Evolutionary conservation across 2,329 filamentous ascomycete species (phyloP).

Genomic region (Phialophora verrucosa): DNA sequence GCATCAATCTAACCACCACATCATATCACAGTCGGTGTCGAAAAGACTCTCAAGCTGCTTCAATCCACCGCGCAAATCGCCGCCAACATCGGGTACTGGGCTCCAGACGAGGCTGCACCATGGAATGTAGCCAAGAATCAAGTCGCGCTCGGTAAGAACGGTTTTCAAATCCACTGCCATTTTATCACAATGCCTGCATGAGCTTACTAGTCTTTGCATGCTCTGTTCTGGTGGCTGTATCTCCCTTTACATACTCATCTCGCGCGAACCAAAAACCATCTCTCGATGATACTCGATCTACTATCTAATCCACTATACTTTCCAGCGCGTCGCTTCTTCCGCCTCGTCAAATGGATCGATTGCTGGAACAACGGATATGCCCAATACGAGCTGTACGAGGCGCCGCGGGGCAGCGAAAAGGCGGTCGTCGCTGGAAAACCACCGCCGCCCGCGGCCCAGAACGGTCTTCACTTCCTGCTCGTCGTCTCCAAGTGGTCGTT

Average conservation of each 20-base stretch:
- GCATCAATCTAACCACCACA: not conserved
- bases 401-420: conserved; percentile 22
- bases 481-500: conserved; percentile 64
- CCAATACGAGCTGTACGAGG: conserved; percentile 41
- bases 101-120: conserved; percentile 42
- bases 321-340: conserved; percentile 65
- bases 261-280: not conserved
- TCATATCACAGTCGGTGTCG: conserved; percentile 37
- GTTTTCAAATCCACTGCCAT: not conserved
- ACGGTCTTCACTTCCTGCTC: conserved; percentile 52
- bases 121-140: conserved; percentile 46
- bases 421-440: conserved; percentile 12
- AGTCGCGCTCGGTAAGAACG: conserved; percentile 23
- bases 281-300: not conserved
- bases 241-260: not conserved
- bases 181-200: no score
- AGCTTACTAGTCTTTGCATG: no score
- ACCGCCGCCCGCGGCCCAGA: conserved; percentile 15
- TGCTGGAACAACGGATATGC: conserved; percentile 60
- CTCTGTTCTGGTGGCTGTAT: no score
- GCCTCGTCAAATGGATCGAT: conserved; percentile 71
- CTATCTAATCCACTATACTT: conserved; percentile 1
- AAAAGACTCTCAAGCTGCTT: conserved; percentile 49
- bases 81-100: conserved; percentile 37
- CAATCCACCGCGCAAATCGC: conserved; percentile 47